Percentiles rank a stretch among this genome's conserved stretches.
Conservation (phyloP, 805 yeast genomes). For the Ogataea neopini region DNA sequence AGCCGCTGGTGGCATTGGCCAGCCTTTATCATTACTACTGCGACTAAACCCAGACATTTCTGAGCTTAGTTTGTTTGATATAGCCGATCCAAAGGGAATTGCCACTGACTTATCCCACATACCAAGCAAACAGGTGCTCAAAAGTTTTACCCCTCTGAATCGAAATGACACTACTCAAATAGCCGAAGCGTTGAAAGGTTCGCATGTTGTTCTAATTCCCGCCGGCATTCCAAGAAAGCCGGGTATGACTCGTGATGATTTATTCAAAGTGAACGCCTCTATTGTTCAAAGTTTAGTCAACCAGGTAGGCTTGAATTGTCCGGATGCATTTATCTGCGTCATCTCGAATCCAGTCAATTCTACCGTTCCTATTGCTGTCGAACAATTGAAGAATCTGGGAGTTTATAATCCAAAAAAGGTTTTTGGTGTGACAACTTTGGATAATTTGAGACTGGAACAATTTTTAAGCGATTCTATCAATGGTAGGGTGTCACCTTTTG, state of each 20-base stretch:
- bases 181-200: constrained; percentile 43
- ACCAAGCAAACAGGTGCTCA: constrained; percentile 45
- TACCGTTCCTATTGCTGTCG: constrained; percentile 60
- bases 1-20: constrained; percentile 94
- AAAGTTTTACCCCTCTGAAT: constrained; percentile 41
- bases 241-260: constrained; percentile 64
- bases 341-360: constrained; percentile 63
- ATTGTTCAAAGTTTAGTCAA: constrained; percentile 51
- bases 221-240: constrained; percentile 67
- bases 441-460: constrained; percentile 68
- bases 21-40: constrained; percentile 79
- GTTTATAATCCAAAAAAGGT: constrained; percentile 52
- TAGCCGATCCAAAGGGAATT: constrained; percentile 80
- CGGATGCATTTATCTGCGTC: constrained; percentile 53
- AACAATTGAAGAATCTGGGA: constrained; percentile 49
- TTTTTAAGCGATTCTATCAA: constrained; percentile 58
- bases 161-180: constrained; percentile 26
- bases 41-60: constrained; percentile 63
- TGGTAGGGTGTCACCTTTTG: constrained; percentile 39
- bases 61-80: constrained; percentile 78
- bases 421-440: constrained; percentile 61
- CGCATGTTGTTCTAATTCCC: constrained; percentile 54
- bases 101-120: constrained; percentile 87
- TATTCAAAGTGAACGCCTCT: constrained; percentile 56
- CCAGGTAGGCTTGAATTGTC: constrained; percentile 47